A percentile compares a stretch with the other conserved stretches of the same genome.
phyloP scores from a whole-genome alignment of 768 basidiomycete species.

The Suillus plorans region DNA sequence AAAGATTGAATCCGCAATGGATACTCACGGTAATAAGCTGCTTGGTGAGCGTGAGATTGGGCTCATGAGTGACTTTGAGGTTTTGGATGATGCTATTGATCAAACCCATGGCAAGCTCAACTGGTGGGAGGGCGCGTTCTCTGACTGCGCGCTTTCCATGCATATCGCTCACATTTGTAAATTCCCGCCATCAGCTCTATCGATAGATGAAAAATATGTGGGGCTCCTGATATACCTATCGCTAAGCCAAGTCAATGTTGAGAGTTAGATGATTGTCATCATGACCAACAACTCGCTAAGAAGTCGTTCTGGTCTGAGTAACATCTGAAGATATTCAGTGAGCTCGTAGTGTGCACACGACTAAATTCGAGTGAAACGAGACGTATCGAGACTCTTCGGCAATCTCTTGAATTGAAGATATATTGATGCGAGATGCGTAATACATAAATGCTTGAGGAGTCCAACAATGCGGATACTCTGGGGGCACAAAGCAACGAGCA shows the following conservation, averaged over 20 bases:
- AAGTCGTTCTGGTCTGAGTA: neutral
- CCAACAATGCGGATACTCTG: conserved; percentile 26
- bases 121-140: neutral
- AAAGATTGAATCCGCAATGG: conserved; percentile 4
- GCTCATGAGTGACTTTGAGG: conserved; percentile 55
- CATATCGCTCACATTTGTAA: neutral
- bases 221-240: neutral
- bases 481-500: conserved; percentile 28
- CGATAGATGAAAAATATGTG: neutral
- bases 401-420: neutral
- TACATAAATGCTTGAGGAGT: conserved; percentile 30
- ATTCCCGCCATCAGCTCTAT: neutral
- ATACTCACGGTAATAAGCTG: conserved; percentile 55
- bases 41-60: conserved; percentile 52
- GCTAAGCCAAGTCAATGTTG: neutral
- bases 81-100: conserved; percentile 23
- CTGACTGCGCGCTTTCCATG: neutral
- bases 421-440: conserved; percentile 13
- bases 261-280: neutral
- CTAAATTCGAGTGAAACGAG: neutral
- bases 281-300: neutral
- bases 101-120: conserved; percentile 20
- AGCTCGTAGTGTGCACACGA: neutral
- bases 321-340: neutral
- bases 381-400: neutral